A percentile compares a stretch with the other conserved stretches of the same genome.
phyloP scores from a whole-genome alignment of 768 basidiomycete genomes.

The Paxillus involutus region DNA sequence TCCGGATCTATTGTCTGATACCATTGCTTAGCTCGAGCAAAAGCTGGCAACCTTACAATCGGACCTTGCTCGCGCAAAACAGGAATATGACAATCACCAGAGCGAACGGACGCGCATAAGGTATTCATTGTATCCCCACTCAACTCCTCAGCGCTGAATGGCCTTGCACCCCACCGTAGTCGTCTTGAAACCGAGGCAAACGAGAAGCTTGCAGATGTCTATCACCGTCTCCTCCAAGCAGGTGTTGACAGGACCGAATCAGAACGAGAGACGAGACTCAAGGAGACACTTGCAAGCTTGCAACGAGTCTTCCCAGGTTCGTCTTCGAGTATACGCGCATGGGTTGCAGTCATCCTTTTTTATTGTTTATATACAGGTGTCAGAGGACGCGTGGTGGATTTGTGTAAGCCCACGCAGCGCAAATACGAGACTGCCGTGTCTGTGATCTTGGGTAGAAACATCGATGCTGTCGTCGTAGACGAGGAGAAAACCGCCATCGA shows the following conservation, averaged over 20 bases:
- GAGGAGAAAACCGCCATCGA: slow-evolving; percentile 97
- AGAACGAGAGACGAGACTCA: slow-evolving; percentile 79
- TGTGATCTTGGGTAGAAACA: slow-evolving; percentile 90
- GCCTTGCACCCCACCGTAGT: slow-evolving; percentile 38
- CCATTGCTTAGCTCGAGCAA: slow-evolving; percentile 46
- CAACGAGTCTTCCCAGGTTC: slow-evolving; percentile 89
- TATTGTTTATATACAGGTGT: slow-evolving; percentile 60
- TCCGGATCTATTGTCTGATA: not conserved
- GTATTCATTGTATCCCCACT: slow-evolving; percentile 37
- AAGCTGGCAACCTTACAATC: slow-evolving; percentile 55
- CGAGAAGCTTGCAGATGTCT: slow-evolving; percentile 83
- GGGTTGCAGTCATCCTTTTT: not conserved
- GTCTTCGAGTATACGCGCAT: not conserved
- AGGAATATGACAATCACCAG: slow-evolving; percentile 82
- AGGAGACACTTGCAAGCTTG: slow-evolving; percentile 80
- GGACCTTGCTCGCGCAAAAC: slow-evolving; percentile 65
- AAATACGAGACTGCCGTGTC: slow-evolving; percentile 93
- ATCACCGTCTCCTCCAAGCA: slow-evolving; percentile 84
- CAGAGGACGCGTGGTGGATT: slow-evolving; percentile 86
- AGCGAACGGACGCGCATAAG: slow-evolving; percentile 78
- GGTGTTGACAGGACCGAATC: slow-evolving; percentile 87
- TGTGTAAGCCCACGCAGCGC: slow-evolving; percentile 90
- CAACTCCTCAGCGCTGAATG: not conserved
- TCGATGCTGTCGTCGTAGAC: slow-evolving; percentile 95
- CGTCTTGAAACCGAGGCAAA: slow-evolving; percentile 90